A percentile compares a stretch with the other conserved stretches of the same genome.
Conservation (phyloP, 2,329 filamentous ascomycete genomes). For the Didymosphaeria variabile region DNA sequence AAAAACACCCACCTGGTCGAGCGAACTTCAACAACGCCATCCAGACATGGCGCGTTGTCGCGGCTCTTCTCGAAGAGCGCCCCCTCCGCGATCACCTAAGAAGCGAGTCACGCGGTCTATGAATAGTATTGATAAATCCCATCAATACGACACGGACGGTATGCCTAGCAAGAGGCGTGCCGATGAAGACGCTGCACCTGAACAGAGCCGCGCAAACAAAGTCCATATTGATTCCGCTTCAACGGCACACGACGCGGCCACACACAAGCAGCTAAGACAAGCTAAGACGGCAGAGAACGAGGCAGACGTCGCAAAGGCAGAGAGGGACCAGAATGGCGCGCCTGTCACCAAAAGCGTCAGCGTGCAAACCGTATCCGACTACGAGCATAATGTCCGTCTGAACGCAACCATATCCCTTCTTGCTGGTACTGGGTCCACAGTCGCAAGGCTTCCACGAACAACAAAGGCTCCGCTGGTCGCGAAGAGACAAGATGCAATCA, state of each 20-base stretch:
- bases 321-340: not conserved
- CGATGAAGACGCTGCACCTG: not conserved
- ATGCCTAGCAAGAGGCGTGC: not conserved
- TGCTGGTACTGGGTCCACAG: not conserved
- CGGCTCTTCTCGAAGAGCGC: slow-evolving; percentile 6
- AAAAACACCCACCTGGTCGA: not conserved
- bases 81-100: not conserved
- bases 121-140: not conserved
- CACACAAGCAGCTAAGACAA: too few species aligned
- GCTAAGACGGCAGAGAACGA: not conserved
- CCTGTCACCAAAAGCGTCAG: not conserved
- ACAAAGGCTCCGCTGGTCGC: not conserved
- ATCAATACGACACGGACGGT: not conserved
- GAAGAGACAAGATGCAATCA: too few species aligned
- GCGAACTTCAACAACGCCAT: not conserved
- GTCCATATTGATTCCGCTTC: not conserved
- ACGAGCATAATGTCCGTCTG: not conserved
- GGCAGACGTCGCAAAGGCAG: not conserved
- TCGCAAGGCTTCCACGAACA: not conserved
- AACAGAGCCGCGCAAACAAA: not conserved
- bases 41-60: slow-evolving; percentile 8
- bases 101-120: not conserved
- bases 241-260: not conserved
- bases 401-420: not conserved
- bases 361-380: not conserved